Evolutionary conservation across 805 yeast genomes (phyloP), one percentile per base, ranked within the genome.

Genomic region (Metschnikowia sp.): DNA sequence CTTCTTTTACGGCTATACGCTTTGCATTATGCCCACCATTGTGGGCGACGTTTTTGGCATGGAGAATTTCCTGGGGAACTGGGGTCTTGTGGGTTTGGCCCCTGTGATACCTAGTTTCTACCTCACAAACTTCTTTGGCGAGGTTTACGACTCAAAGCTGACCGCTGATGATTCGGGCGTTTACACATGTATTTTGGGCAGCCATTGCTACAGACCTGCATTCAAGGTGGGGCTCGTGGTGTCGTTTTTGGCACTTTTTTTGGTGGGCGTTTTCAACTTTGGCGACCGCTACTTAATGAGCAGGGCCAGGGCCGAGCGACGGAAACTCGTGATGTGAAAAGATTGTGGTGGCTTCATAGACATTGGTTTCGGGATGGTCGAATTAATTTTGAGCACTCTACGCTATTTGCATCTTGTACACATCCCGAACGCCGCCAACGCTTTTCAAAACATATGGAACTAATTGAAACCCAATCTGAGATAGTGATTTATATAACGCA

Each of bases 11-110:
- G 95, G 95, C 0, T 77, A 81, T 52, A 74, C 83, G 19, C 84
- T 84, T 66, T 86, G 91, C 42, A 73, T 84, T 8, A 77, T 79
- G 64, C 94, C 95, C 5, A 81, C 86, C n/a, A 78, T 87, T 18
- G 76, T 84, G n/a, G 78, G 88, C 13, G 92, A 87, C 53, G 64
- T 76, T 9, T 86, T 85, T 66, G 94, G 94, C 2, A 77, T 87
- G 69, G 70, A 70, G 13, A 72, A 77, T 44, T 84, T 86, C 56
- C 78, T 87, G 8, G 81, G 77, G 53, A 84, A 84, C 57, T 86
- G 90, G 88, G 95, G 95, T 0, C 60, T 82, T 32, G 75, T 84
- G 19, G 81, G 83, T 10, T 58, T 84, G 44, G 80, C 90, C 0
- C 91, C 94, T 1, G 76, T 84, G 12, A 52, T 82, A 0, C 81